Base-by-base conservation (phyloP, 805 yeast species). In the Ogataea ramenticola region DNA sequence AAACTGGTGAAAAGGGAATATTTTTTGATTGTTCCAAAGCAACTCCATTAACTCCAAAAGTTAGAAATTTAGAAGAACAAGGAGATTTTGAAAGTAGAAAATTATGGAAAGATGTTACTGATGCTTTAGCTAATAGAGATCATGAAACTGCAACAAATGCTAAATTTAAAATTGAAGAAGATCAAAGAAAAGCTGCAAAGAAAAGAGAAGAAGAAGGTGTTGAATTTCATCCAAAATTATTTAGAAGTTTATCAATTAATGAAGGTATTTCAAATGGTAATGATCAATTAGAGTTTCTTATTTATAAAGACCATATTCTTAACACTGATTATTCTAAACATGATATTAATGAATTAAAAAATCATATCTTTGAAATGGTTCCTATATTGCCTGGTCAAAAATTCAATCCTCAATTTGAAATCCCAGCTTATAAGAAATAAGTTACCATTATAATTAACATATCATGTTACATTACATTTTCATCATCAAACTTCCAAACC, bases 131-230 rank as follows among this genome's bases (percentile, higher is more conserved):
- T 3, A 61, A 69, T 33, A 75, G 96, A 50, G 79, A 93, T 60
- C 99, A 93, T 62, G 73, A 70, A 16, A 67, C 70, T 3, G 98
- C 98, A 1, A 93, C 99, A 0, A 84, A 80, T 27, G 96, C 89
- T 58, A 93, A 93, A 65, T 84, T 71, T 58, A 76, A 78, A 52
- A 87, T 93, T 44, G 99, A 93, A 65, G 85, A 87, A 48, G 72
- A 72, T n/a, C 99, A 93, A 66, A 77, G 99, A 60, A 65, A 66
- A 17, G 65, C 70, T 36, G 88, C 96, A 15, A 83, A 80, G 60
- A 73, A 79, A 54, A 75, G 98, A 53, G 64, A 67, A 17, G 96
- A 84, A 51, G 84, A 82, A 40, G 95, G 91, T 14, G 81, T 75
- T 1, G 89, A 81, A 51, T 89, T 86, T 62, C 79, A 77, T 51